Evolutionary conservation across 2,329 filamentous ascomycete species (phyloP).

Genomic region (Penicillium aurantiogriseum): DNA sequence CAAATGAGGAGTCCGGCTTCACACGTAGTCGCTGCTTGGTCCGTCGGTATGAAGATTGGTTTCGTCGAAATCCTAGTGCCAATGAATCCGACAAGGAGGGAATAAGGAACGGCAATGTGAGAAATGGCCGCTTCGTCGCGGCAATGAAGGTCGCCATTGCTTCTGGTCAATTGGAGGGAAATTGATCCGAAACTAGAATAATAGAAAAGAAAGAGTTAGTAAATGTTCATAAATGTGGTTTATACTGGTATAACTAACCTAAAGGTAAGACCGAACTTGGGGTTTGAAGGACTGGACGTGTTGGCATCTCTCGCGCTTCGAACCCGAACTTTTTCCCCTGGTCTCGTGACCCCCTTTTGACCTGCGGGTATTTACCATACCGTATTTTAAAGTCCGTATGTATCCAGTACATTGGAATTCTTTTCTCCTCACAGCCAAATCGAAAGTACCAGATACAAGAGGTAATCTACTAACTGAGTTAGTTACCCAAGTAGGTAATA

Average conservation of each 20-base stretch:
- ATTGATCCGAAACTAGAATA: background rate
- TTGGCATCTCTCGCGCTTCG: conserved; percentile 8
- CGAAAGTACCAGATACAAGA: background rate
- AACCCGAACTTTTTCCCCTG: conserved; percentile 23
- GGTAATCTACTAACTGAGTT: no score
- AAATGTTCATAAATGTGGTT: background rate
- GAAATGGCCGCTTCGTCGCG: conserved; percentile 34
- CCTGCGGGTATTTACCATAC: conserved; percentile 7
- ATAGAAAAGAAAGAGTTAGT: background rate
- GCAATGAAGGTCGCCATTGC: conserved; percentile 32
- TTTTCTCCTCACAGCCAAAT: background rate
- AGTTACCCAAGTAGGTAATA: background rate
- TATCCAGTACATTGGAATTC: background rate
- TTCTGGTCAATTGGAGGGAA: conserved; percentile 5
- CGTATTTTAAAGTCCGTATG: background rate
- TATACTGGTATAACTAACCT: background rate
- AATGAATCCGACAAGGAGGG: conserved; percentile 39
- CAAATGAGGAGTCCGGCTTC: conserved; percentile 54
- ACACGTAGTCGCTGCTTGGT: conserved; percentile 52
- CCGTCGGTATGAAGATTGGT: conserved; percentile 52
- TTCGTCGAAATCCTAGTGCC: conserved; percentile 36
- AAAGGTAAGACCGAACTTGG: background rate
- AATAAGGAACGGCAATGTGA: conserved; percentile 41
- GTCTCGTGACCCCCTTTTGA: conserved; percentile 22
- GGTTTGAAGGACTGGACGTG: conserved; percentile 1